Percentiles rank a stretch among this genome's conserved stretches.
phyloP scores from a whole-genome alignment of 352 stramenopile species.

The Globisporangium cylindrosporum region DNA sequence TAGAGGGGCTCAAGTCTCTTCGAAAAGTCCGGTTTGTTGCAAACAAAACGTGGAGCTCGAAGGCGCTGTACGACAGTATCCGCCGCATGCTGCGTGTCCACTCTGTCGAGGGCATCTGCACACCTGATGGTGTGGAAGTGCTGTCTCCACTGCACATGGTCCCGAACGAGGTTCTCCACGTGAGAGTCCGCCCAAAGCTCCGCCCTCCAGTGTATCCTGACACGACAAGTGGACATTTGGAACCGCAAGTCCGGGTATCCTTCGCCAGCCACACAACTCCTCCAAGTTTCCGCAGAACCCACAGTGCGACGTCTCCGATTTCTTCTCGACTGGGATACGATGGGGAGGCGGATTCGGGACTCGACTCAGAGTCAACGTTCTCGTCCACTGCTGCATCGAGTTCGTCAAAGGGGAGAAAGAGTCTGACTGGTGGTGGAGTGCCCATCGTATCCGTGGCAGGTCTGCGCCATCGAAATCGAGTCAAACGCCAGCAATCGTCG shows the following conservation, averaged over 20 bases:
- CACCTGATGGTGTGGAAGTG: conserved; percentile 55
- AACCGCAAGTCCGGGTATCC: conserved; percentile 23
- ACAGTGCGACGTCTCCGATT: conserved; percentile 8
- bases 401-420: conserved; percentile 10
- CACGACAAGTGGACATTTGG: conserved; percentile 10
- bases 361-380: conserved; percentile 10
- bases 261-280: conserved; percentile 13
- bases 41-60: conserved; percentile 66
- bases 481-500: conserved; percentile 30
- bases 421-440: conserved; percentile 1
- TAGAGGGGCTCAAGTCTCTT: conserved; percentile 58
- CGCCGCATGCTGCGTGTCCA: conserved; percentile 73
- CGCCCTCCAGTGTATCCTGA: conserved; percentile 26
- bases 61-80: conserved; percentile 56
- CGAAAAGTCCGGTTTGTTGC: conserved; percentile 71
- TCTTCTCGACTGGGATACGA: conserved; percentile 2
- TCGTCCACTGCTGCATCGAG: conserved; percentile 4
- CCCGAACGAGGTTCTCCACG: conserved; percentile 61
- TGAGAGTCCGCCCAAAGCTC: conserved; percentile 61
- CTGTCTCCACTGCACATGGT: conserved; percentile 76
- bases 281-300: conserved; percentile 15
- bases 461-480: conserved; percentile 16
- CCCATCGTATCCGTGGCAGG: conserved; percentile 12
- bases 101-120: conserved; percentile 52
- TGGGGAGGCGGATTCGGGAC: not conserved